A percentile compares a stretch with the other conserved stretches of the same genome.
These are phyloP conservation scores for Umbellularia californica DNA, from an alignment of 164 flowering plant species.

Conservation along the genomic window DNA sequence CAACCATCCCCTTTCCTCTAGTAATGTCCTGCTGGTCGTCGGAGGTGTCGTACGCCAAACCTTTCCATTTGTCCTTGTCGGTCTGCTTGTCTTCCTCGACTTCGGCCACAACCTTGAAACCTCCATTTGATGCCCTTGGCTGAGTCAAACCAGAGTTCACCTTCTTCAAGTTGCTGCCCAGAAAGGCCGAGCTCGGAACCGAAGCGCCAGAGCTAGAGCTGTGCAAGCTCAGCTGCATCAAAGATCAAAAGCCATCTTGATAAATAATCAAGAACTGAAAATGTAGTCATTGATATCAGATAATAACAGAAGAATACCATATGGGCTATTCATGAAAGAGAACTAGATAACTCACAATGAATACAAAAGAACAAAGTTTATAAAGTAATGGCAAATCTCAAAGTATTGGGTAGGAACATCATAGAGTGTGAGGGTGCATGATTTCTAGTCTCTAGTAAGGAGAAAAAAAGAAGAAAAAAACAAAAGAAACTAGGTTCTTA, in stretches of 20 bases:
- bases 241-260: neutral
- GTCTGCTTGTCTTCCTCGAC: constrained; percentile 37
- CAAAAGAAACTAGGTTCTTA: no score
- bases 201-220: constrained; percentile 30
- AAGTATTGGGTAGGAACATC: neutral
- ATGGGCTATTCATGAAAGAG: no score
- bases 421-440: no score
- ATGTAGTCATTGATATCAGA: constrained; percentile 4
- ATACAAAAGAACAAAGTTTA: no score
- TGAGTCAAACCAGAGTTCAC: constrained; percentile 23
- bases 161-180: constrained; percentile 51
- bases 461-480: no score
- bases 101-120: constrained; percentile 32
- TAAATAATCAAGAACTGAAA: no score
- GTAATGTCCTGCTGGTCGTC: constrained; percentile 66
- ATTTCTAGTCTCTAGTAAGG: no score
- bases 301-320: neutral
- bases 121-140: constrained; percentile 14
- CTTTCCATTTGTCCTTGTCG: constrained; percentile 44
- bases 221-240: constrained; percentile 43
- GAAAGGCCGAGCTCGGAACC: constrained; percentile 41
- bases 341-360: no score
- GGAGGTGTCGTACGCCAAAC: constrained; percentile 42
- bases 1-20: constrained; percentile 56
- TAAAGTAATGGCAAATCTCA: neutral